These are phyloP conservation scores for Syzygium oleosum DNA, from an alignment of 345 rosid species.

Conservation along the genomic window DNA sequence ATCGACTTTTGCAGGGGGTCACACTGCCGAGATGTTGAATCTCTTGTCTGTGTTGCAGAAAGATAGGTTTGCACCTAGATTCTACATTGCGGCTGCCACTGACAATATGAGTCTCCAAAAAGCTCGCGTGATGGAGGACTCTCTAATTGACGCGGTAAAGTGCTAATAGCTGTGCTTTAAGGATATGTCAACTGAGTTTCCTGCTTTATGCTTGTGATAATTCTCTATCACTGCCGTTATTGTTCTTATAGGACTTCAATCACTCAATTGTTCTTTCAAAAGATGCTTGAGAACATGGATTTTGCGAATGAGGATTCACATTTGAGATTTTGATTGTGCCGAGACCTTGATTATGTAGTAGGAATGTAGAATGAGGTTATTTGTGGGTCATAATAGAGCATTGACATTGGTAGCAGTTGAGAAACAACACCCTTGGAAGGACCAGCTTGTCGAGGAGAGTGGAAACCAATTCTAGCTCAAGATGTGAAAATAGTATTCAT, in stretches of 20 bases:
- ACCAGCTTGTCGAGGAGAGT: not conserved
- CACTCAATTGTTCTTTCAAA: not conserved
- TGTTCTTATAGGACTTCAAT: not conserved
- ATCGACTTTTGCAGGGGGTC: slow-evolving; percentile 54
- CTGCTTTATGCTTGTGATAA: not conserved
- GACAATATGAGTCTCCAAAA: slow-evolving; percentile 95
- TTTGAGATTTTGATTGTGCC: not conserved
- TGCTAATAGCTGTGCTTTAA: not conserved
- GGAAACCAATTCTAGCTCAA: not conserved
- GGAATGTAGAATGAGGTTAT: not conserved
- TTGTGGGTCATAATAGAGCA: not conserved
- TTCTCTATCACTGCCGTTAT: not conserved
- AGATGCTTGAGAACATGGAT: not conserved
- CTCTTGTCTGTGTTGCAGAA: slow-evolving; percentile 52
- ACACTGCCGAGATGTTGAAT: slow-evolving; percentile 93
- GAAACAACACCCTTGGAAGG: not conserved
- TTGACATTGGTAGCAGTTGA: no score
- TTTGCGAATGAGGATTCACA: not conserved
- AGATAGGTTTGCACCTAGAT: slow-evolving; percentile 63
- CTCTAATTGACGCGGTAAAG: slow-evolving; percentile 33
- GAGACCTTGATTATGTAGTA: not conserved
- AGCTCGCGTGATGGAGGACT: slow-evolving; percentile 69
- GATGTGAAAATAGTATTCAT: not conserved
- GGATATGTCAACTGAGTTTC: not conserved
- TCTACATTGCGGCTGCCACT: slow-evolving; percentile 85